Percentiles rank a stretch among this genome's conserved stretches.
phyloP scores from a whole-genome alignment of 805 yeast genomes.

The Lachancea sp. region DNA sequence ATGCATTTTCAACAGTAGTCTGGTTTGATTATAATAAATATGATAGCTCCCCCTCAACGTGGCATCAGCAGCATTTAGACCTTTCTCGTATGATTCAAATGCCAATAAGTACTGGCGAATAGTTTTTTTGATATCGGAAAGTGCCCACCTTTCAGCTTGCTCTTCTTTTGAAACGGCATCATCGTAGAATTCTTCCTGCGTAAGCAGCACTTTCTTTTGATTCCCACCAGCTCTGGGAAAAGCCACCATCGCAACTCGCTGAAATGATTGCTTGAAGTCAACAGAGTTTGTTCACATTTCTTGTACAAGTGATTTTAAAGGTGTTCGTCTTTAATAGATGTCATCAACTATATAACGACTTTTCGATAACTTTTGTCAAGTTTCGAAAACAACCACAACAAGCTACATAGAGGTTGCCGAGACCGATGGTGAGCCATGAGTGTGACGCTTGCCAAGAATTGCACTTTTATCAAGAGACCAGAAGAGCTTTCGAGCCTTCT shows the following conservation, averaged over 20 bases:
- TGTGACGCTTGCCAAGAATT: background rate
- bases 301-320: too few relatives aligned
- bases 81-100: conserved; percentile 29
- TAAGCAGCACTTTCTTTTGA: conserved; percentile 8
- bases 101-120: conserved; percentile 26
- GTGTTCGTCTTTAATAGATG: too few relatives aligned
- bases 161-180: conserved; percentile 30
- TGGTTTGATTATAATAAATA: conserved; percentile 27
- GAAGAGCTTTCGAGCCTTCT: background rate
- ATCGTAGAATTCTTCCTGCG: conserved; percentile 29
- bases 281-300: too few relatives aligned
- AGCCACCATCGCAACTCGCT: background rate
- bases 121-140: conserved; percentile 29
- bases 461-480: conserved; percentile 1
- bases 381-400: background rate
- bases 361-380: background rate
- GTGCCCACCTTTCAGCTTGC: conserved; percentile 33
- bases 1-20: conserved; percentile 27
- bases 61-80: conserved; percentile 23
- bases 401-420: background rate
- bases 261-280: too few relatives aligned
- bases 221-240: background rate
- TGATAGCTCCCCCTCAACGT: conserved; percentile 33
- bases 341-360: background rate
- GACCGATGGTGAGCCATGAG: background rate